Evolutionary conservation across 2,329 filamentous ascomycete species (phyloP).

Genomic region (Botrytis aclada): DNA sequence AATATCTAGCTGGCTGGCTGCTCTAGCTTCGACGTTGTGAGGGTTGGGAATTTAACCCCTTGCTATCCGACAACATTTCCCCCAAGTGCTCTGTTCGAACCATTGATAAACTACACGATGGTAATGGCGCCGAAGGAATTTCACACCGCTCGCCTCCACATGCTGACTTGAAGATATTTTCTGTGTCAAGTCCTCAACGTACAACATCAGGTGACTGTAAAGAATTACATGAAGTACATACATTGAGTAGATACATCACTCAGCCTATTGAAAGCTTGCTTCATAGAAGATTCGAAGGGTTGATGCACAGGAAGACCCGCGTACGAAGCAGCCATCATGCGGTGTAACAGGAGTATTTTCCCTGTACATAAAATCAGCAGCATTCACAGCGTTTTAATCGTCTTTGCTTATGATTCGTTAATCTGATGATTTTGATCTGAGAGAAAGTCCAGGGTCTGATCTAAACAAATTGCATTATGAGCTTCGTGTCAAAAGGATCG

Average conservation of each 20-base stretch:
- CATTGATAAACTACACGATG: not conserved
- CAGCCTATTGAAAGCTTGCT: not conserved
- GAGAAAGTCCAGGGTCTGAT: conserved; percentile 1
- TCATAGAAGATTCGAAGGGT: not conserved
- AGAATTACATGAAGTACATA: not conserved
- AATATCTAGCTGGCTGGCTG: conserved; percentile 1
- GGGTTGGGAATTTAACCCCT: conserved; percentile 7
- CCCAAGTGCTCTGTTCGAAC: not conserved
- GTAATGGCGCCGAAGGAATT: conserved; percentile 10
- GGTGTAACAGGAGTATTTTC: conserved; percentile 16
- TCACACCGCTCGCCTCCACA: conserved; percentile 16
- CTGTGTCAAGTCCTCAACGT: not conserved
- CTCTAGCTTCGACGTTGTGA: not conserved
- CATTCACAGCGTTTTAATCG: not conserved
- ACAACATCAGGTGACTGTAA: conserved; percentile 9
- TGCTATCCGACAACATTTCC: conserved; percentile 12
- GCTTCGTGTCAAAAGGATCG: conserved; percentile 6
- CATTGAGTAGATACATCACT: not conserved
- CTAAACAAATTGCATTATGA: conserved; percentile 14
- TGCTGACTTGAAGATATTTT: not conserved
- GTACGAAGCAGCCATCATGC: not conserved
- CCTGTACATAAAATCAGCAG: conserved; percentile 7
- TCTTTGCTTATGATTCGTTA: conserved; percentile 1
- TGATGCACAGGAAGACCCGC: conserved; percentile 9
- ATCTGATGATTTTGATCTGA: conserved; percentile 14